Evolutionary conservation across 768 basidiomycete genomes (phyloP), one percentile per base, ranked within the genome.

Genomic region (Mycena floridula): DNA sequence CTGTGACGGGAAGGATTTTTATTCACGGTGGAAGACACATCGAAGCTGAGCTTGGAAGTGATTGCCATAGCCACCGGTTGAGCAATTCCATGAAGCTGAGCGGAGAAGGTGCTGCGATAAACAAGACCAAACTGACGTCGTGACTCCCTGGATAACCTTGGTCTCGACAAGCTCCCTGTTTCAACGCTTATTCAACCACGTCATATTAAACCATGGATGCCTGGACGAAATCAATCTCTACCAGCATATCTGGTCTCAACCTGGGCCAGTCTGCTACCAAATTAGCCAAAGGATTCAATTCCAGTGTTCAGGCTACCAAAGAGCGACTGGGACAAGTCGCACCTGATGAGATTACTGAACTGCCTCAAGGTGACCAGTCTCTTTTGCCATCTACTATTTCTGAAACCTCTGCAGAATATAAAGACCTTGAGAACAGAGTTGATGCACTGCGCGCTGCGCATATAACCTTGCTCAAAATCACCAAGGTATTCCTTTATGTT

Each of bases 281-380:
- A 69, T 45, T 92, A 49, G 72, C 81, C 43, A 91, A 89, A 66
- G 83, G 85, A 51, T 79, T 93, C 68, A 82, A 72, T 55, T 85
- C 82, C 20, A 82, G 82, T 54, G 81, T 92, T 3, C 90, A 93
- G 65, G 89, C 89, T 2, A 90, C 90, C 20, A 78, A 67, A 58
- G 95, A 98, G 65, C 76, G 86, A 40, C 72, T 97, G 3, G 95
- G 95, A 18, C 87, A 93, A 59, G 79, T 95, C 46, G 77, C 89
- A 3, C 76, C 85, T 5, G 91, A 91, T 51, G 96, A 96, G 54
- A 93, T 97, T 59, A 98, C 95, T 7, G 96, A 97, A 66, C 75
- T 91, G 41, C 88, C 89, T 21, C 84, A 89, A 67, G 91, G 89
- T 85, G 22, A n/a, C 65, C 59, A 21, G 28, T 11, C 21, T 40